Conservation (phyloP, 1,284 basidiomycete species). For the Rhodotorula sp. region DNA sequence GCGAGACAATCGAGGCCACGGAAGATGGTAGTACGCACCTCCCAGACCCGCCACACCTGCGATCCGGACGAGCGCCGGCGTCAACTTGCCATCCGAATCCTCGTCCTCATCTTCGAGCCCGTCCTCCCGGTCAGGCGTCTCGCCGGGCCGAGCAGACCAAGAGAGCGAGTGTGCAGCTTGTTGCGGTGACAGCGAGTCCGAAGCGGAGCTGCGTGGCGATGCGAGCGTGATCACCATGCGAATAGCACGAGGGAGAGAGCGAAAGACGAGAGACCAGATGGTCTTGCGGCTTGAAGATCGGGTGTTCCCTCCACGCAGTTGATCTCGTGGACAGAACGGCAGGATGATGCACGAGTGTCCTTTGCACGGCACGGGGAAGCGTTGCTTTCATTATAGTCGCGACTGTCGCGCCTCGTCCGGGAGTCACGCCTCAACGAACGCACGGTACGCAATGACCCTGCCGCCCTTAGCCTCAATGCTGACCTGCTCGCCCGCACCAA, state of each 20-base stretch:
- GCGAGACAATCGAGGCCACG: not conserved
- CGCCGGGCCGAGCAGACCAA: not conserved
- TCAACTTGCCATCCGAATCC: conserved; percentile 9
- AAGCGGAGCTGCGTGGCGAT: not conserved
- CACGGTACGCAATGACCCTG: conserved; percentile 65
- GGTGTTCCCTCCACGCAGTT: too few relatives aligned
- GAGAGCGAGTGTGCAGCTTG: not conserved
- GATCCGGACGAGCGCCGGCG: conserved; percentile 26
- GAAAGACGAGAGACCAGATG: not conserved
- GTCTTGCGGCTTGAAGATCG: not conserved
- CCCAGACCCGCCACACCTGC: conserved; percentile 30
- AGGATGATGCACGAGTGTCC: not conserved
- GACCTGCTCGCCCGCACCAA: conserved; percentile 69
- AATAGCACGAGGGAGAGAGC: not conserved
- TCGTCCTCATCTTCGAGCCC: not conserved
- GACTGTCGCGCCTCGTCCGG: too few relatives aligned
- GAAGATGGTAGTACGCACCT: conserved; percentile 2
- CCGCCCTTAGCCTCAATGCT: conserved; percentile 52
- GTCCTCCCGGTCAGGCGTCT: not conserved
- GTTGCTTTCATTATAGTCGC: too few relatives aligned
- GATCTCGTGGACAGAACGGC: too few relatives aligned
- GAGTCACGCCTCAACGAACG: conserved; percentile 59
- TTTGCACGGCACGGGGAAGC: not conserved
- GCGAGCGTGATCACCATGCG: not conserved
- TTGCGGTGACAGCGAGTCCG: conserved; percentile 1